These are phyloP conservation scores for Phialophora macrospora DNA, from an alignment of 2,329 filamentous ascomycete genomes.

Conservation along the genomic window DNA sequence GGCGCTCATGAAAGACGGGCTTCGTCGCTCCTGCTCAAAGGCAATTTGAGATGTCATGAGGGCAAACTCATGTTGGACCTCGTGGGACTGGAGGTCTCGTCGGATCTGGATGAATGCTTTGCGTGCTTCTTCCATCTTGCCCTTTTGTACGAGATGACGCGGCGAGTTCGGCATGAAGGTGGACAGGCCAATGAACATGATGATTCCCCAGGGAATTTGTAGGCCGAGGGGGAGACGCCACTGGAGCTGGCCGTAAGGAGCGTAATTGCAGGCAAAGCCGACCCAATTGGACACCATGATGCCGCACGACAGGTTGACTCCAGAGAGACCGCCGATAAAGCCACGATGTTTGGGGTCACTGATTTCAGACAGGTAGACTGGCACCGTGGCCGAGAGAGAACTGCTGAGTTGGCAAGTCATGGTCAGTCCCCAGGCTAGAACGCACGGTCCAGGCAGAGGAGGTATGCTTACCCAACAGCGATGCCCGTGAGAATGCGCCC, in stretches of 20 bases:
- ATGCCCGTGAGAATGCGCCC: conserved; percentile 76
- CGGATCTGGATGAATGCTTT: conserved; percentile 69
- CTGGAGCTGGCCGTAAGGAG: conserved; percentile 65
- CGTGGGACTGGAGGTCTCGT: conserved; percentile 75
- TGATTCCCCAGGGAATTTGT: conserved; percentile 79
- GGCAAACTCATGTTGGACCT: conserved; percentile 75
- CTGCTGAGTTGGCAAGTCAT: conserved; percentile 7
- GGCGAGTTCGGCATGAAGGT: conserved; percentile 82
- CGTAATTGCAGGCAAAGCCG: conserved; percentile 70
- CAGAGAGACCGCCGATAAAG: conserved; percentile 78
- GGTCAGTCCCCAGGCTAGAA: conserved; percentile 3
- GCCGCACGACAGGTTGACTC: conserved; percentile 81
- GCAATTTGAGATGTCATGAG: conserved; percentile 89
- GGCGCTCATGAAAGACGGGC: conserved; percentile 59
- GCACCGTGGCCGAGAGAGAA: conserved; percentile 29
- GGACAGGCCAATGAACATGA: conserved; percentile 70
- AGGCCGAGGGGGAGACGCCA: conserved; percentile 82
- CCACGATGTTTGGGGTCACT: conserved; percentile 68
- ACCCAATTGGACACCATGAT: conserved; percentile 75
- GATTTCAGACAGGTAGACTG: conserved; percentile 41
- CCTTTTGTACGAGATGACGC: conserved; percentile 80
- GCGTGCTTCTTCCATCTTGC: conserved; percentile 68
- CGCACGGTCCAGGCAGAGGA: conserved; percentile 44
- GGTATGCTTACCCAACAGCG: conserved; percentile 82
- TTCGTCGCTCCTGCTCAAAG: conserved; percentile 70